These are phyloP conservation scores for Dendrostoma leiphaemia DNA, from an alignment of 2,329 filamentous ascomycete species.

Conservation along the genomic window DNA sequence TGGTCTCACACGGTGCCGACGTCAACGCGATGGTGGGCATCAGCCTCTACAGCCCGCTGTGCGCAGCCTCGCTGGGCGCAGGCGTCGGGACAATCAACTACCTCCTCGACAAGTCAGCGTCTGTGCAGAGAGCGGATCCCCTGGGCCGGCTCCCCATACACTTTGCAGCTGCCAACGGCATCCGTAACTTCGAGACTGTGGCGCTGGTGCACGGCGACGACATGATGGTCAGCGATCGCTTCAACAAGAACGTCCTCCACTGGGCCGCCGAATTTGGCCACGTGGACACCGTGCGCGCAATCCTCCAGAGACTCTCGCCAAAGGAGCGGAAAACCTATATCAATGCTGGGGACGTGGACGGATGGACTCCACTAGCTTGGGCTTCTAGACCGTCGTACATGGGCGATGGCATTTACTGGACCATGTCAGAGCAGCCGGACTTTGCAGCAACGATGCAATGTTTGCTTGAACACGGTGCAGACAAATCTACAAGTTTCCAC, in stretches of 20 bases:
- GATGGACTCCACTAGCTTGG: constrained; percentile 2
- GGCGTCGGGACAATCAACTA: not conserved
- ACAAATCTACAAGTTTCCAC: not conserved
- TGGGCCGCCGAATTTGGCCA: not conserved
- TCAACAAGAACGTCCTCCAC: not conserved
- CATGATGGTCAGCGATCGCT: not conserved
- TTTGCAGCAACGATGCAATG: not conserved
- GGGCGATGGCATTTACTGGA: not conserved
- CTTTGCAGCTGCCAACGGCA: not conserved
- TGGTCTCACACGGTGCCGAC: not conserved
- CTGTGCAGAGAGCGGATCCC: not conserved
- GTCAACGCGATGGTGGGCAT: not conserved
- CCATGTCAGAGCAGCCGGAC: not conserved
- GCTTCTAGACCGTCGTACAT: not conserved
- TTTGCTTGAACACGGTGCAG: not conserved
- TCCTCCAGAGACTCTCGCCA: not conserved
- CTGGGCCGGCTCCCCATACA: not conserved
- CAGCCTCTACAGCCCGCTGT: not conserved
- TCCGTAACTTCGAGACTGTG: constrained; percentile 2
- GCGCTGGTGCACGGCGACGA: not conserved
- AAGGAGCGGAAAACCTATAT: not conserved
- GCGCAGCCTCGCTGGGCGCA: not conserved
- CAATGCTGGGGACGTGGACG: not conserved
- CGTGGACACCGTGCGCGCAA: not conserved
- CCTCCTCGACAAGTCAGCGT: not conserved